Percentiles rank a stretch among this genome's conserved stretches.
These are phyloP conservation scores for Phaeosphaeria sp. DNA, from an alignment of 2,329 filamentous ascomycete genomes.

Conservation along the genomic window DNA sequence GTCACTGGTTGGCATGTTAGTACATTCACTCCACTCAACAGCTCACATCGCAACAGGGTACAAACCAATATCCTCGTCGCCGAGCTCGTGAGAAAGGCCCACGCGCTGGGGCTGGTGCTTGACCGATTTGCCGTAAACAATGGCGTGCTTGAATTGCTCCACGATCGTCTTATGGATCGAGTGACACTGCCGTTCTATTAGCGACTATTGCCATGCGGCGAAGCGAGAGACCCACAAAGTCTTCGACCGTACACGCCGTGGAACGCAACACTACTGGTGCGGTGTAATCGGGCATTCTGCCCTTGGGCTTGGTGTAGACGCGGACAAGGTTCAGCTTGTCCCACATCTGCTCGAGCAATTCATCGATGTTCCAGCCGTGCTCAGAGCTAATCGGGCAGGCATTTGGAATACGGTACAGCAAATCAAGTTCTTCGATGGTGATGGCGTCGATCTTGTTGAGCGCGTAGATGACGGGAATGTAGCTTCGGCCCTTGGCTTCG, in stretches of 20 bases:
- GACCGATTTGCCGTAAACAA: constrained; percentile 97
- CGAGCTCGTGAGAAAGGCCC: constrained; percentile 87
- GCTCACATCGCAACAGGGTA: constrained; percentile 12
- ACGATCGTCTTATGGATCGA: constrained; percentile 95
- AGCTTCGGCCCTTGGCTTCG: constrained; percentile 91
- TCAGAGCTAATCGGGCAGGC: constrained; percentile 97
- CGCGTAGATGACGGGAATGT: constrained; percentile 98
- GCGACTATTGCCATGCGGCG: constrained; percentile 27
- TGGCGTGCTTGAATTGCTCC: constrained; percentile 92
- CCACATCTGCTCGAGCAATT: constrained; percentile 98
- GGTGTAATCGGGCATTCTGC: constrained; percentile 89
- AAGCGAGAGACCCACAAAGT: constrained; percentile 76
- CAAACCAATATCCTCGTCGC: constrained; percentile 96
- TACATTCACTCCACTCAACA: constrained; percentile 14
- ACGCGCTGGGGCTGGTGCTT: constrained; percentile 99
- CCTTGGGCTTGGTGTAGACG: constrained; percentile 98
- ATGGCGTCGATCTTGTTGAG: constrained; percentile 99
- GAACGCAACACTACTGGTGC: constrained; percentile 87
- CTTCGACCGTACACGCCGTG: constrained; percentile 86
- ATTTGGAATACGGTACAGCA: constrained; percentile 95
- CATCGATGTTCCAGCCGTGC: constrained; percentile 94
- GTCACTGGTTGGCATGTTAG: constrained; percentile 48
- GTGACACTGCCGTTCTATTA: constrained; percentile 74
- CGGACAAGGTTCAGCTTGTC: constrained; percentile 90
- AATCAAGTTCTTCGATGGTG: constrained; percentile 94